Evolutionary conservation across 225 moss, liverwort and hornwort genomes (phyloP), one percentile per base, ranked within the genome.

Genomic region (Sphagnum tenellum): DNA sequence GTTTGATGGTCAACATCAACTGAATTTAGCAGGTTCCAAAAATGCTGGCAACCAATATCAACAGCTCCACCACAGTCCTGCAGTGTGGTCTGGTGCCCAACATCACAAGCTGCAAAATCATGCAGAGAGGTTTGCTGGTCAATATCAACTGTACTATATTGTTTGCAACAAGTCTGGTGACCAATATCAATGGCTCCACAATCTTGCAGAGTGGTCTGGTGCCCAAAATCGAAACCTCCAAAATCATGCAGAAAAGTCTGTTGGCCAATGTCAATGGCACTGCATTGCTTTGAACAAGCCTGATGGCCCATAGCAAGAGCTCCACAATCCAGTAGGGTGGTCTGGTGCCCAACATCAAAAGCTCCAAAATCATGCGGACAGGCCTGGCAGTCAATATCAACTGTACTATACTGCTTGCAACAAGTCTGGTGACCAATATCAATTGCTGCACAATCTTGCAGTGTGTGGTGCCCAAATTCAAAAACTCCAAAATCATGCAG

Each of bases 41-140:
- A 29, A 53, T 9, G 10, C 29, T 55, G 55, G 55, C 12, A 44
- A 3, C 45, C 55, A 7, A 11, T n/a, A 66, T 44, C 66, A 45
- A 55, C 55, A 46, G 29, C 13, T 47, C 8, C 61, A 56, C 12
- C 54, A 7, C 58, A 75, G 45, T 79, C 69, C 13, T 48, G 64
- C 65, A 72, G 62, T 7, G 6, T 64, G 44, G 62, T 71, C 54
- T 76, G 73, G 51, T 71, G 53, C 9, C 67, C 73, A 59, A 59
- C 56, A 63, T 75, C 63, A 51, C 47, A n/a, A 7, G 44, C 49
- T 63, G 46, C 69, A 45, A 46, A n/a, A 47, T 63, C 61, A 12
- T 7, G 54, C 44, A 56, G 63, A 48, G 73, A 63, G 63, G 52
- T 70, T 50, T 70, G 46, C 60, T 64, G 51, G 45, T 50, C 55